Conservation (phyloP, 1,284 basidiomycete species). For the Puccinia polysora region DNA sequence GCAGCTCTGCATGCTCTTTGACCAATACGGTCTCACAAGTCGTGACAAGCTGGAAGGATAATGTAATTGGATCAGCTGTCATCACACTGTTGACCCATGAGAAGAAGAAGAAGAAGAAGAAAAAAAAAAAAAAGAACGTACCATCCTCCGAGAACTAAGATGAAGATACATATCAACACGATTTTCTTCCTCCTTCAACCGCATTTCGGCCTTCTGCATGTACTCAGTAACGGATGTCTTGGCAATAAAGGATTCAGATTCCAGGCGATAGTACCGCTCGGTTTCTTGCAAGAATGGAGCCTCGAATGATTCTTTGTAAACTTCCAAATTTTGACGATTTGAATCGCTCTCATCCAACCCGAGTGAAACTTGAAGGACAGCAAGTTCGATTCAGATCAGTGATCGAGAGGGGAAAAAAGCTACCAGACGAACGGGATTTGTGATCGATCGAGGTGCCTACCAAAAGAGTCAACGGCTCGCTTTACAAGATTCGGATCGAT, state of each 20-base stretch:
- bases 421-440: too few relatives aligned
- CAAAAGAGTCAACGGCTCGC: conserved; percentile 90
- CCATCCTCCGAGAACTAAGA: conserved; percentile 55
- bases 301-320: conserved; percentile 91
- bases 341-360: conserved; percentile 86
- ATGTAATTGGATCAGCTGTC: neutral
- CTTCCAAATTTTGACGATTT: conserved; percentile 86
- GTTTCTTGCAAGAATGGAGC: conserved; percentile 80
- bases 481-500: conserved; percentile 92
- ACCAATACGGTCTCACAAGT: conserved; percentile 92
- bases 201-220: conserved; percentile 88
- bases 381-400: conserved; percentile 14
- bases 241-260: conserved; percentile 83
- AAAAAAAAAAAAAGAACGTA: conserved; percentile 58
- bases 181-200: conserved; percentile 89
- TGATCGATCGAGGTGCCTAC: conserved; percentile 50
- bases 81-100: neutral
- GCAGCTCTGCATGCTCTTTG: conserved; percentile 73
- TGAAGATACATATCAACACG: conserved; percentile 92
- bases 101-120: conserved; percentile 60
- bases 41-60: conserved; percentile 61
- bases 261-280: conserved; percentile 82
- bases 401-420: neutral
- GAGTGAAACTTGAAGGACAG: conserved; percentile 66
- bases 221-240: conserved; percentile 92